A percentile compares a stretch with the other conserved stretches of the same genome.
phyloP scores from a whole-genome alignment of 345 rosid genomes.

The Cardamine chenopodiifolia region DNA sequence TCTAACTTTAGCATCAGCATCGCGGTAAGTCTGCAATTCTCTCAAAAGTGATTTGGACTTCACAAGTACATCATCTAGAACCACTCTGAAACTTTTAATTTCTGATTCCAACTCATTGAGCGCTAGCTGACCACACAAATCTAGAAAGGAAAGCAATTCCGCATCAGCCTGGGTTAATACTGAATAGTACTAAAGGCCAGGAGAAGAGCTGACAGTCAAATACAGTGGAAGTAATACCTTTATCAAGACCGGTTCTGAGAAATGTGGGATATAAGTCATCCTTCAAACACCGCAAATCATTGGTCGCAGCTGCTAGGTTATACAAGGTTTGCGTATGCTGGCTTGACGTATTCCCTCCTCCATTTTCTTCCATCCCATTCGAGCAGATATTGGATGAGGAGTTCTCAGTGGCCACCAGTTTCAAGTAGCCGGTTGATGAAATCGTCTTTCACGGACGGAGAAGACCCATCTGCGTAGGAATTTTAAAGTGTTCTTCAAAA shows the following conservation, averaged over 20 bases:
- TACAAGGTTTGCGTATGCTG: constrained; percentile 51
- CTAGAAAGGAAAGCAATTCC: constrained; percentile 51
- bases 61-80: constrained; percentile 65
- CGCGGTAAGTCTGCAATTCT: constrained; percentile 64
- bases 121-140: constrained; percentile 49
- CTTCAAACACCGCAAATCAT: constrained; percentile 64
- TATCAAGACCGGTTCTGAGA: constrained; percentile 52
- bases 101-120: constrained; percentile 57
- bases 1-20: constrained; percentile 68
- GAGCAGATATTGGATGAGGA: constrained; percentile 55
- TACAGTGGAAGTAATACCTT: constrained; percentile 49
- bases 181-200: constrained; percentile 12
- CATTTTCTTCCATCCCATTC: constrained; percentile 50
- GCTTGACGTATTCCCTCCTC: constrained; percentile 45
- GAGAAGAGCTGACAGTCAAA: constrained; percentile 6
- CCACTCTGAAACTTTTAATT: constrained; percentile 64
- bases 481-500: constrained; percentile 40
- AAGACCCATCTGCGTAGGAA: constrained; percentile 54
- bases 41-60: constrained; percentile 64
- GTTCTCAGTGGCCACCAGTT: constrained; percentile 93
- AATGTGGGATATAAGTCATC: constrained; percentile 58
- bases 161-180: constrained; percentile 31
- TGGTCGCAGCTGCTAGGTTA: constrained; percentile 58
- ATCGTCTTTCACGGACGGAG: constrained; percentile 53
- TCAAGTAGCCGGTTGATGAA: constrained; percentile 72